These are phyloP conservation scores for Peterozyma toletana DNA, from an alignment of 805 yeast genomes.

Conservation along the genomic window DNA sequence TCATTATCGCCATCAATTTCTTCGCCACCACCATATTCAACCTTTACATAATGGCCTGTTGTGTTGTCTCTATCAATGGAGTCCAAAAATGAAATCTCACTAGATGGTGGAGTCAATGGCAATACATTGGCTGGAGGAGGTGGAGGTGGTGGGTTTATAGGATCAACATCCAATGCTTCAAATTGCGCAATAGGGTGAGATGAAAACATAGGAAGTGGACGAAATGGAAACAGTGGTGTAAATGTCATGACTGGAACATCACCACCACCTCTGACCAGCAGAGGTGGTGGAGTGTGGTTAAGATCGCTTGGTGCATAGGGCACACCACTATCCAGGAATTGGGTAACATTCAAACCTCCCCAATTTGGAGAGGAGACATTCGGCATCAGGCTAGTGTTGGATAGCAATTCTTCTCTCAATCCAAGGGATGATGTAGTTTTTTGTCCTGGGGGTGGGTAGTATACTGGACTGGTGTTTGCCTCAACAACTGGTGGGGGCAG, in stretches of 20 bases:
- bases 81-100: background rate
- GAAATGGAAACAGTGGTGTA: background rate
- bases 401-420: too few species aligned
- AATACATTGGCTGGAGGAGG: background rate
- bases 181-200: conserved; percentile 2
- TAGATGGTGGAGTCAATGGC: background rate
- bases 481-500: background rate
- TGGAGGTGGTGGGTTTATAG: conserved; percentile 2
- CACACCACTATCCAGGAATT: background rate
- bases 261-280: background rate
- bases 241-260: background rate
- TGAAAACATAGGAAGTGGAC: background rate
- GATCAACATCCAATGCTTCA: background rate
- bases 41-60: background rate
- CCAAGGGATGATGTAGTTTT: too few species aligned
- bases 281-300: background rate
- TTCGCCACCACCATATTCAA: background rate
- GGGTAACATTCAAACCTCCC: background rate
- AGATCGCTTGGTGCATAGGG: background rate
- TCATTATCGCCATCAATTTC: background rate
- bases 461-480: too few species aligned
- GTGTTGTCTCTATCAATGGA: background rate
- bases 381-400: too few species aligned
- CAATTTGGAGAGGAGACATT: too few species aligned
- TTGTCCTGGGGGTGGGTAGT: too few species aligned